A percentile compares a stretch with the other conserved stretches of the same genome.
phyloP scores from a whole-genome alignment of 257 asterid genomes.

The Coffea canephora region DNA sequence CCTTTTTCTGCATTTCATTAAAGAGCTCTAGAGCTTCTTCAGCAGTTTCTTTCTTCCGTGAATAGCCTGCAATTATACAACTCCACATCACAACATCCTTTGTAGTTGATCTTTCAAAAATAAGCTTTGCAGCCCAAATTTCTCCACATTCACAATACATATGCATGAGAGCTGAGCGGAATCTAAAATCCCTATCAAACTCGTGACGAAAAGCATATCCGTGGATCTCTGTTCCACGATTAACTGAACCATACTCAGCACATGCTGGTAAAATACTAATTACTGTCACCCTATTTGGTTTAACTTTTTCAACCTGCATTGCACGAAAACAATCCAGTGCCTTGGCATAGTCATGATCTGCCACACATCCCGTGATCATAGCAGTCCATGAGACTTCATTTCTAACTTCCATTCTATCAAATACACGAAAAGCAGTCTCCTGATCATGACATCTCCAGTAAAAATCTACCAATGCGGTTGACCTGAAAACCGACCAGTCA shows the following conservation, averaged over 20 bases:
- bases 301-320: constrained; percentile 48
- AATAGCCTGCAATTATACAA: constrained; percentile 54
- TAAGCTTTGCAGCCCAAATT: constrained; percentile 33
- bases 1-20: constrained; percentile 49
- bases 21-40: constrained; percentile 54
- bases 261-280: constrained; percentile 56
- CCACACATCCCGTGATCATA: constrained; percentile 58
- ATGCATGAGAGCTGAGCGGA: constrained; percentile 51
- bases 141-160: constrained; percentile 46
- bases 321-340: constrained; percentile 42
- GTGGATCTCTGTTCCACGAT: constrained; percentile 54
- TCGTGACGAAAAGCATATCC: constrained; percentile 53
- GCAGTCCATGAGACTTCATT: constrained; percentile 82
- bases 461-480: constrained; percentile 50
- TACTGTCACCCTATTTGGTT: constrained; percentile 61
- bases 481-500: constrained; percentile 40
- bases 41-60: constrained; percentile 34
- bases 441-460: constrained; percentile 48
- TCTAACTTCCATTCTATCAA: constrained; percentile 45
- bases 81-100: constrained; percentile 78
- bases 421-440: constrained; percentile 50
- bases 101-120: constrained; percentile 43
- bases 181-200: constrained; percentile 43
- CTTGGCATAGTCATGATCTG: constrained; percentile 23
- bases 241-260: constrained; percentile 28